A percentile compares a stretch with the other conserved stretches of the same genome.
phyloP scores from a whole-genome alignment of 768 basidiomycete genomes.

The Leccinellum albellum region DNA sequence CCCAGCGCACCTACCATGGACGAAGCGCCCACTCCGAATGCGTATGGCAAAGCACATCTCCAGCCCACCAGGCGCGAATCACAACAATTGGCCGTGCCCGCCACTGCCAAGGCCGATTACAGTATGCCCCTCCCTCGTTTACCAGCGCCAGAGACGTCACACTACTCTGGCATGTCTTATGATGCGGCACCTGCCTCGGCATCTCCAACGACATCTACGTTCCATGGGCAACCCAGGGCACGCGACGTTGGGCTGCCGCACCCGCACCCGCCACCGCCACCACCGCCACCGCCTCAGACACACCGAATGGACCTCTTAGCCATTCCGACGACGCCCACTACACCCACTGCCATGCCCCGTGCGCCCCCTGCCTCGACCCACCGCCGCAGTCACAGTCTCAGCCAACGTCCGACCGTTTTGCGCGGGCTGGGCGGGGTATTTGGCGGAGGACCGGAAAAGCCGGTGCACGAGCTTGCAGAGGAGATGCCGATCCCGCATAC shows the following conservation, averaged over 20 bases:
- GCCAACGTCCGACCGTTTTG: conserved; percentile 57
- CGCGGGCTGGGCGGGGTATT: conserved; percentile 63
- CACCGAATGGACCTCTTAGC: conserved; percentile 30
- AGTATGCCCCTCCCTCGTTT: conserved; percentile 79
- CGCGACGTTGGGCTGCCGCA: conserved; percentile 54
- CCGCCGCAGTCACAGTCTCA: conserved; percentile 78
- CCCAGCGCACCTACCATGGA: conserved; percentile 18
- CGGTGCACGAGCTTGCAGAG: conserved; percentile 42
- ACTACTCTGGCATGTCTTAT: conserved; percentile 81
- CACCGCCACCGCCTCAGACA: conserved; percentile 28
- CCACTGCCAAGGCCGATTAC: conserved; percentile 59
- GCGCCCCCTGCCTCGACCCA: conserved; percentile 78
- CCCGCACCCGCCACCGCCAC: not conserved
- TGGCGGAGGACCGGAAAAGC: conserved; percentile 36
- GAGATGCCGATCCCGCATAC: conserved; percentile 48
- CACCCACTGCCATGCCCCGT: conserved; percentile 44
- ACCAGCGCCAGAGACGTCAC: conserved; percentile 76
- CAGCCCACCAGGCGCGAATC: conserved; percentile 33
- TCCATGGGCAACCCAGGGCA: conserved; percentile 61
- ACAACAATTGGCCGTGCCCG: conserved; percentile 20
- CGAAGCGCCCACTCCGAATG: conserved; percentile 13
- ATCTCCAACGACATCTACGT: conserved; percentile 57
- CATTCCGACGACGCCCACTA: conserved; percentile 26
- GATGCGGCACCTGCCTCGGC: conserved; percentile 47
- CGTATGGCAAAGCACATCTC: conserved; percentile 28